Percentiles rank a stretch among this genome's conserved stretches.
phyloP scores from a whole-genome alignment of 345 rosid species.

The Noccaea bulbosa region DNA sequence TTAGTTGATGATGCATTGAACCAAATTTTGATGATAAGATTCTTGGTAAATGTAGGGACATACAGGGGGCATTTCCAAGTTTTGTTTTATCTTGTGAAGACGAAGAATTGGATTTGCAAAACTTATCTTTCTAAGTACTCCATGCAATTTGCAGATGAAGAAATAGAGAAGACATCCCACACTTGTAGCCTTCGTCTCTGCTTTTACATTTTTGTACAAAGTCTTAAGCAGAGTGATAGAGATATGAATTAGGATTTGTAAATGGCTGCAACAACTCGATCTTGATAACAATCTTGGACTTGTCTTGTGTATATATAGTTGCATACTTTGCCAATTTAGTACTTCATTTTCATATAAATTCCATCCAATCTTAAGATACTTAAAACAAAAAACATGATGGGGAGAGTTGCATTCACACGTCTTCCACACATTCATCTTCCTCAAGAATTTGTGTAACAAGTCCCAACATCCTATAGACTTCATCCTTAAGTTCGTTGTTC shows the following conservation, averaged over 20 bases:
- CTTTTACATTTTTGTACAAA: constrained; percentile 27
- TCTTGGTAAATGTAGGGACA: constrained; percentile 61
- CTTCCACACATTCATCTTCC: constrained; percentile 30
- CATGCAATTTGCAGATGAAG: background rate
- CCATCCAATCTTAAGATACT: no score
- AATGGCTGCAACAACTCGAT: background rate
- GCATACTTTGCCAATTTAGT: background rate
- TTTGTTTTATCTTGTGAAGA: constrained; percentile 62
- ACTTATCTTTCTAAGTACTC: background rate
- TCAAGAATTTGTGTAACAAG: constrained; percentile 40
- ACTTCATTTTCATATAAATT: background rate
- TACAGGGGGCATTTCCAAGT: constrained; percentile 79
- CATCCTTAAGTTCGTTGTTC: constrained; percentile 57
- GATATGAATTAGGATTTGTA: background rate
- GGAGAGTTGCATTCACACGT: constrained; percentile 4
- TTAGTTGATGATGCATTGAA: constrained; percentile 1
- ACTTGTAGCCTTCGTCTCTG: constrained; percentile 15
- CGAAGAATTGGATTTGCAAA: constrained; percentile 62
- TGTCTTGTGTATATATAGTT: background rate
- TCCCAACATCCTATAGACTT: constrained; percentile 50
- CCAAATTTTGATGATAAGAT: constrained; percentile 4
- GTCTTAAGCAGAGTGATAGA: background rate
- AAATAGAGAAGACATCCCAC: background rate
- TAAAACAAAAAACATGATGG: constrained; percentile 1
- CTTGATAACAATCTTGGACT: constrained; percentile 4